phyloP scores from a whole-genome alignment of 768 basidiomycete species.

The Hygrophoropsis aurantiaca region DNA sequence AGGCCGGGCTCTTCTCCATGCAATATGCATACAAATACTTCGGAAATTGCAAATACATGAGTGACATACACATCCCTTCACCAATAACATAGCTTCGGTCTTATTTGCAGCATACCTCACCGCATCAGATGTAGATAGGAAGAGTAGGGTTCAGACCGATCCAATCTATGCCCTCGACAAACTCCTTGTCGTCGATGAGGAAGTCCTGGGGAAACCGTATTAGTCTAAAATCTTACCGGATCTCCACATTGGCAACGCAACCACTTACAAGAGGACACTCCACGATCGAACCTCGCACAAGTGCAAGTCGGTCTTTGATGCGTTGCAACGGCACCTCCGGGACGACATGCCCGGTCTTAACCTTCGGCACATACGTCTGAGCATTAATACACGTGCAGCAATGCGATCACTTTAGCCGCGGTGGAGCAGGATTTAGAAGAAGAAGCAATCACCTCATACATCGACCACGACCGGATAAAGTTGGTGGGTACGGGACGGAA shows the following conservation, averaged over 20 bases:
- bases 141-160: slow-evolving; percentile 71
- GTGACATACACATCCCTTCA: neutral
- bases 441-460: slow-evolving; percentile 61
- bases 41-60: too few species aligned
- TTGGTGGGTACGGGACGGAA: slow-evolving; percentile 89
- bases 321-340: slow-evolving; percentile 63
- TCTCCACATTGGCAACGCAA: neutral
- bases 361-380: slow-evolving; percentile 75
- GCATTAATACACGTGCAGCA: slow-evolving; percentile 7
- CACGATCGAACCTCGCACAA: slow-evolving; percentile 72
- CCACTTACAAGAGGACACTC: slow-evolving; percentile 68
- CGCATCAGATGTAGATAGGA: slow-evolving; percentile 74
- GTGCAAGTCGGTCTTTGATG: slow-evolving; percentile 72
- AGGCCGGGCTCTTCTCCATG: too few species aligned
- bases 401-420: slow-evolving; percentile 1
- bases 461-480: slow-evolving; percentile 72
- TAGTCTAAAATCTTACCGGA: too few species aligned
- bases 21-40: too few species aligned
- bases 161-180: slow-evolving; percentile 74
- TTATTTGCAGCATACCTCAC: too few species aligned
- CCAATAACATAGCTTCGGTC: neutral
- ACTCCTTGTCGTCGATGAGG: slow-evolving; percentile 75
- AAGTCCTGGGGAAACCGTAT: too few species aligned
- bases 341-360: slow-evolving; percentile 79
- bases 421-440: slow-evolving; percentile 1